Base-by-base conservation (phyloP, 116 monocot genomes). In the Cymodocea nodosa region DNA sequence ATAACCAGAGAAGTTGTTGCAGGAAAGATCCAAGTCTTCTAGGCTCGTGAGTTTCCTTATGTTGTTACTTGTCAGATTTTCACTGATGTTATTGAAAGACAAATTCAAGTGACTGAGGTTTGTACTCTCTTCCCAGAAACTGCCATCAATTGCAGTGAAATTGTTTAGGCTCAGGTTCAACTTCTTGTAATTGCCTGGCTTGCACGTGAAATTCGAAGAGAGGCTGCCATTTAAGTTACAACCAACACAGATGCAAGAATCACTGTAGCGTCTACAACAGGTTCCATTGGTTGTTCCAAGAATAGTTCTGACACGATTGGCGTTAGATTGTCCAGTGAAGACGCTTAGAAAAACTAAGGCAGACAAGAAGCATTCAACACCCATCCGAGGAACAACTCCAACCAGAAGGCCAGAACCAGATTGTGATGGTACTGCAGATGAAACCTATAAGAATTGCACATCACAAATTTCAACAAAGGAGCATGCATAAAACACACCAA, bases 191-290 rank as follows among this genome's bases (percentile, higher is more conserved):
- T 15, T 6, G 17, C 19, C 2, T 4, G 3, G 2, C 5, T 39
- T n/a, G 19, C n/a, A n/a, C n/a, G 8, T 0, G 12, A 0, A 0
- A 3, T 4, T 4, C 2, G 14, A 7, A 25, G 15, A 59, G 15
- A 23, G 20, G 34, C 2, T 2, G 30, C 12, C 15, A 60, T 16
- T 60, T 3, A 60, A 25, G 1, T 35, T 60, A 25, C 24, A 3
- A 3, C 30, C 30, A 30, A 1, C 30, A 1, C 3, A 1, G 30
- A 1, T 30, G 30, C 34, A 25, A 24, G 6, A 3, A 15, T 14
- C n/a, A n/a, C n/a, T n/a, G n/a, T n/a, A n/a, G n/a, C n/a, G n/a
- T n/a, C n/a, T n/a, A n/a, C n/a, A n/a, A n/a, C n/a, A n/a, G 35
- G 9, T 34, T 16, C 12, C 2, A 60, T 15, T 0, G 60, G 0